A percentile compares a stretch with the other conserved stretches of the same genome.
These are phyloP conservation scores for Diaporthe sp. DNA, from an alignment of 2,329 filamentous ascomycete species.

Conservation along the genomic window DNA sequence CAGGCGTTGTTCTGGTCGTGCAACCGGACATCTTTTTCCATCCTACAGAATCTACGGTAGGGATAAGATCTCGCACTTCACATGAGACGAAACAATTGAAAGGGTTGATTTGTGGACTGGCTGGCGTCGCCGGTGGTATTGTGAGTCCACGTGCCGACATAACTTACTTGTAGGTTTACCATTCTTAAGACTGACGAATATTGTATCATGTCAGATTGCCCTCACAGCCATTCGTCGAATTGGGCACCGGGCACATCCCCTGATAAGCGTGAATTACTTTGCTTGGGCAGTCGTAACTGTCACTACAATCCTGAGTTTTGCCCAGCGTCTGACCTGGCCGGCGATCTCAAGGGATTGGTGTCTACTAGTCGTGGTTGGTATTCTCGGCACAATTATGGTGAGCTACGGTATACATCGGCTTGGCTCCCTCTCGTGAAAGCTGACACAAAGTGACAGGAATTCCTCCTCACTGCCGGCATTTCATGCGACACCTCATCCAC, in stretches of 20 bases:
- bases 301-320: constrained; percentile 24
- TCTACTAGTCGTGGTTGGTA: constrained; percentile 75
- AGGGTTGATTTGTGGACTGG: constrained; percentile 24
- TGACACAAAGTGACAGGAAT: constrained; percentile 65
- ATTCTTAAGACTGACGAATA: background rate
- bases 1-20: constrained; percentile 87
- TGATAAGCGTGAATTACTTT: constrained; percentile 36
- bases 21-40: constrained; percentile 61
- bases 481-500: constrained; percentile 75
- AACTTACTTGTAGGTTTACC: no score
- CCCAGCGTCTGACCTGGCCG: constrained; percentile 60
- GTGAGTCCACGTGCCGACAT: background rate
- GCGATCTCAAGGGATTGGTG: constrained; percentile 68
- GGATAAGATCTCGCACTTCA: constrained; percentile 43
- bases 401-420: background rate
- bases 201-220: constrained; percentile 34
- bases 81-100: constrained; percentile 1
- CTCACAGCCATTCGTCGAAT: constrained; percentile 42
- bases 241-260: constrained; percentile 31
- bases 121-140: constrained; percentile 31
- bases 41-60: background rate
- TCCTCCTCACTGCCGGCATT: constrained; percentile 83
- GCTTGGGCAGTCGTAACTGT: constrained; percentile 33
- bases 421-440: background rate
- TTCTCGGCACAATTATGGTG: constrained; percentile 80